phyloP scores from a whole-genome alignment of 371 early-diverging fungal species.

The Catenaria anguillulae region DNA sequence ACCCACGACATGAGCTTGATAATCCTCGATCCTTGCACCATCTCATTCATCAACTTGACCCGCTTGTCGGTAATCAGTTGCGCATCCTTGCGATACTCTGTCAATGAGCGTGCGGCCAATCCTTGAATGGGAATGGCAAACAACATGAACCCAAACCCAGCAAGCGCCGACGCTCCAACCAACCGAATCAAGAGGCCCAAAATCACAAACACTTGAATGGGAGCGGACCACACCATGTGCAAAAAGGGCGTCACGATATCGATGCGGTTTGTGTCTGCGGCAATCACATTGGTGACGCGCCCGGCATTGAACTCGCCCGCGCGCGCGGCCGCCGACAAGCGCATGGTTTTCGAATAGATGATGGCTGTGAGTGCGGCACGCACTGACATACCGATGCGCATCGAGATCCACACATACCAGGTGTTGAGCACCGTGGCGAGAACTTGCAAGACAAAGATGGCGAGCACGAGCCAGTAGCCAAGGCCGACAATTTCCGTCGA shows the following conservation, averaged over 20 bases:
- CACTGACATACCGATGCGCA: conserved; percentile 15
- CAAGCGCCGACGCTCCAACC: conserved; percentile 47
- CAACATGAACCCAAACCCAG: conserved; percentile 29
- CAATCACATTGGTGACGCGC: background rate
- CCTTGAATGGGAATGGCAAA: background rate
- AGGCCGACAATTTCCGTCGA: too few relatives aligned
- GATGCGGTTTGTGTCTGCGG: background rate
- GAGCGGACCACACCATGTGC: background rate
- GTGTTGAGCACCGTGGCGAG: too few relatives aligned
- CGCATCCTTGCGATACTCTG: background rate
- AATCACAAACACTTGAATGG: background rate
- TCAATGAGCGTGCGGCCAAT: background rate
- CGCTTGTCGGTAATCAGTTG: conserved; percentile 39
- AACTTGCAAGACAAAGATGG: too few relatives aligned
- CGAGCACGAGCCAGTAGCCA: too few relatives aligned
- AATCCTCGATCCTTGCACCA: background rate
- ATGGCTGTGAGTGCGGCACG: conserved; percentile 68
- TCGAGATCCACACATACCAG: background rate
- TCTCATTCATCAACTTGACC: conserved; percentile 35
- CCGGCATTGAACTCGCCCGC: conserved; percentile 56
- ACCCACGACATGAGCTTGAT: too few relatives aligned
- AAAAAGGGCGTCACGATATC: background rate
- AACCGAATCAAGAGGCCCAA: conserved; percentile 23
- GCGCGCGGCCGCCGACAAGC: conserved; percentile 61
- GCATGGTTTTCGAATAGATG: conserved; percentile 71